Evolutionary conservation across 371 early-diverging fungal genomes (phyloP).

Genomic region (Phascolomyces articulosus): DNA sequence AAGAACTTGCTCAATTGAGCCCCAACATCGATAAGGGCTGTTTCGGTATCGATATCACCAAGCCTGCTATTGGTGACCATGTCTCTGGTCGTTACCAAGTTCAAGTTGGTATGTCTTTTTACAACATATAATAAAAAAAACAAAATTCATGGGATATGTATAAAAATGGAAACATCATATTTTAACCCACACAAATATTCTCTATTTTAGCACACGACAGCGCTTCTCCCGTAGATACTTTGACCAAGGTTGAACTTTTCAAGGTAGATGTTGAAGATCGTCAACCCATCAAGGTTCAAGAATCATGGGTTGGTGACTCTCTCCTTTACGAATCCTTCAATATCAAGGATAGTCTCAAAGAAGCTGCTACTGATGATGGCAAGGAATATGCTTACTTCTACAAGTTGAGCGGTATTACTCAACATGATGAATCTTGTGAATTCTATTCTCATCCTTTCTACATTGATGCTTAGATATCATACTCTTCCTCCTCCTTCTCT

Average conservation of each 20-base stretch:
- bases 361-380: slow-evolving; percentile 24
- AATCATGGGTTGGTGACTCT: slow-evolving; percentile 35
- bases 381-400: slow-evolving; percentile 46
- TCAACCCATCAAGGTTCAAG: slow-evolving; percentile 33
- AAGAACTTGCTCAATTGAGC: slow-evolving; percentile 27
- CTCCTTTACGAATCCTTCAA: slow-evolving; percentile 31
- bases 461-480: slow-evolving; percentile 21
- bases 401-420: slow-evolving; percentile 39
- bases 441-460: slow-evolving; percentile 56
- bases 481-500: background rate
- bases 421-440: slow-evolving; percentile 45
- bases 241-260: slow-evolving; percentile 37
- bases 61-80: slow-evolving; percentile 37
- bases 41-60: slow-evolving; percentile 44
- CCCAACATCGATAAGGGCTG: slow-evolving; percentile 49
- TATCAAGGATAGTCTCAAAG: slow-evolving; percentile 46
- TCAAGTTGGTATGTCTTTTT: slow-evolving; percentile 26
- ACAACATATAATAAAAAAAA: no score
- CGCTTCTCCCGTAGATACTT: slow-evolving; percentile 38
- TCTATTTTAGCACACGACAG: slow-evolving; percentile 30
- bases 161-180: no score
- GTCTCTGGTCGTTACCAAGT: slow-evolving; percentile 27
- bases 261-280: slow-evolving; percentile 38
- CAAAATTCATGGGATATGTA: no score
- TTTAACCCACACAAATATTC: no score